phyloP scores from a whole-genome alignment of 768 basidiomycete genomes.

The Tulasnella sp. region DNA sequence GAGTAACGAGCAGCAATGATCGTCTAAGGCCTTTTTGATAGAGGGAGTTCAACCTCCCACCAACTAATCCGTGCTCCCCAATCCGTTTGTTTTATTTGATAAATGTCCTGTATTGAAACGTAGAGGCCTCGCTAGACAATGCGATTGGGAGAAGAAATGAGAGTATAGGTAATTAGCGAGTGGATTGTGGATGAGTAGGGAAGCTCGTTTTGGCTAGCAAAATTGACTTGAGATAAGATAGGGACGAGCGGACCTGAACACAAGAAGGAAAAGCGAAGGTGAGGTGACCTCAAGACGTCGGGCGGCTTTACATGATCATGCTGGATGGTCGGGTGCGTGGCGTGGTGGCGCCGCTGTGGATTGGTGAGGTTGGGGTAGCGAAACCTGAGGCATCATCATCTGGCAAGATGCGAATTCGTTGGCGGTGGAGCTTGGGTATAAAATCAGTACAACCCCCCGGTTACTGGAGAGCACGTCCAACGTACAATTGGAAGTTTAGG shows the following conservation, averaged over 20 bases:
- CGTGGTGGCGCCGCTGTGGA: conserved; percentile 7
- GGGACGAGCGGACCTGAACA: neutral
- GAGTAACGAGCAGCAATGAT: neutral
- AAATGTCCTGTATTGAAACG: neutral
- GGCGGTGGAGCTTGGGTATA: conserved; percentile 59
- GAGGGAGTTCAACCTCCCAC: neutral
- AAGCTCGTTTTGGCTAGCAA: neutral
- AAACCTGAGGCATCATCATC: conserved; percentile 54
- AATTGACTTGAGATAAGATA: neutral
- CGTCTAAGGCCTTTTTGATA: neutral
- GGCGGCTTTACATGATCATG: neutral
- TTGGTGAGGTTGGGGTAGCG: conserved; percentile 56
- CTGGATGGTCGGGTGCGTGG: neutral
- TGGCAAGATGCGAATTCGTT: conserved; percentile 65
- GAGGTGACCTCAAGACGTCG: neutral
- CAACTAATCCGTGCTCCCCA: neutral
- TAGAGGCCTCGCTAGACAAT: conserved; percentile 1
- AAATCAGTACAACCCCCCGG: conserved; percentile 2
- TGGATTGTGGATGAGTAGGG: neutral
- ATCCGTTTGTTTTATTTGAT: neutral
- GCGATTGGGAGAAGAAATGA: neutral
- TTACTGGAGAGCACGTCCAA: conserved; percentile 20
- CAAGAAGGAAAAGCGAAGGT: neutral
- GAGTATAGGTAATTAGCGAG: neutral
- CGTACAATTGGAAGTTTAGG: conserved; percentile 92